Evolutionary conservation across 352 stramenopile species (phyloP).

Genomic region (Phytophthora rubi): DNA sequence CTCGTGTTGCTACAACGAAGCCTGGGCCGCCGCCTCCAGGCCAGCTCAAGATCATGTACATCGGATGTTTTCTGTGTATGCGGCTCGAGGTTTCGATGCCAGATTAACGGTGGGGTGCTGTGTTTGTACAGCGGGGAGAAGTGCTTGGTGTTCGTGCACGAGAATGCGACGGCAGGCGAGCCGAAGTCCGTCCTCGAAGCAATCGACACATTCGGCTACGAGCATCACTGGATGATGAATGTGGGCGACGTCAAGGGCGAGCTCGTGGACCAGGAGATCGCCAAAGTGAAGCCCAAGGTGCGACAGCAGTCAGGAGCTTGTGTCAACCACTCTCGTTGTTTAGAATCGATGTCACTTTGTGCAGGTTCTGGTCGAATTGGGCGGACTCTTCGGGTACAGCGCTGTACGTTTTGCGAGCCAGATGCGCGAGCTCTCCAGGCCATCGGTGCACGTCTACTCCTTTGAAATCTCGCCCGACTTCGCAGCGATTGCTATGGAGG

Average conservation of each 20-base stretch:
- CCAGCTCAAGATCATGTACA: slow-evolving; percentile 30
- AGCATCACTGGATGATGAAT: slow-evolving; percentile 53
- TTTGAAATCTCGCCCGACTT: slow-evolving; percentile 50
- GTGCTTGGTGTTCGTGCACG: slow-evolving; percentile 38
- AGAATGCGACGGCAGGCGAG: slow-evolving; percentile 38
- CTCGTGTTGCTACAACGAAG: slow-evolving; percentile 31
- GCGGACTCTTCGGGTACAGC: slow-evolving; percentile 51
- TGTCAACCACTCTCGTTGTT: background rate
- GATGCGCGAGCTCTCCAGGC: slow-evolving; percentile 33
- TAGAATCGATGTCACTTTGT: background rate
- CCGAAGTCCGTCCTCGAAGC: slow-evolving; percentile 40
- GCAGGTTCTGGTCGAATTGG: slow-evolving; percentile 49
- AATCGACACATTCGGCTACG: slow-evolving; percentile 48
- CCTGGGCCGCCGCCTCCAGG: slow-evolving; percentile 20
- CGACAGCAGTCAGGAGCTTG: background rate
- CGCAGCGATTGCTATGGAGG: slow-evolving; percentile 45
- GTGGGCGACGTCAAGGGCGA: slow-evolving; percentile 50
- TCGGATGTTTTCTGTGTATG: background rate
- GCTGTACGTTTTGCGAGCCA: slow-evolving; percentile 49
- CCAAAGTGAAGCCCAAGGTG: slow-evolving; percentile 39
- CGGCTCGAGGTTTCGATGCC: background rate
- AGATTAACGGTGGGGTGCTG: background rate
- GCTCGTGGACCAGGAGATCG: slow-evolving; percentile 48
- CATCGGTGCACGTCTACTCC: slow-evolving; percentile 44
- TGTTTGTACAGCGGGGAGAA: slow-evolving; percentile 16